Evolutionary conservation across 352 stramenopile species (phyloP).

Genomic region (Phytophthora parvispora): DNA sequence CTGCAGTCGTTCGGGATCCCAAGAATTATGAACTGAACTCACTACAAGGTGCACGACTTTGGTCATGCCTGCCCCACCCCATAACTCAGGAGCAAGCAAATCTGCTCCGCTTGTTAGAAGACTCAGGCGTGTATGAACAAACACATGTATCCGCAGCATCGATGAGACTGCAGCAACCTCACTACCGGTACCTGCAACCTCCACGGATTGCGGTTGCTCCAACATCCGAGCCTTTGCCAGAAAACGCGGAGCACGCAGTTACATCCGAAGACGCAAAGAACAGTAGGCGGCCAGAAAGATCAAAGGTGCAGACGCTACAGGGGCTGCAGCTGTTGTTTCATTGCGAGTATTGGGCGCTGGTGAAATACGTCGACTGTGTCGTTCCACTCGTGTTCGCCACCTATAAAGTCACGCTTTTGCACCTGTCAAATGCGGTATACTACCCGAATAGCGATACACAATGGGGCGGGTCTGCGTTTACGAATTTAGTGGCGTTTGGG

Average conservation of each 20-base stretch:
- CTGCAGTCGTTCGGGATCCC: neutral
- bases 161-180: neutral
- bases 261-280: neutral
- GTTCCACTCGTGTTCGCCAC: slow-evolving; percentile 30
- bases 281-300: neutral
- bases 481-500: slow-evolving; percentile 23
- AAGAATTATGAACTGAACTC: neutral
- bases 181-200: neutral
- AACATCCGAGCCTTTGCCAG: too few relatives aligned
- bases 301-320: slow-evolving; percentile 1
- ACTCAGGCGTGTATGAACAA: neutral
- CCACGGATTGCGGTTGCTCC: neutral
- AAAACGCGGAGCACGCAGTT: too few relatives aligned
- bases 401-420: slow-evolving; percentile 34
- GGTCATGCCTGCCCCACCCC: neutral
- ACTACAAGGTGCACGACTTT: neutral
- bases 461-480: neutral
- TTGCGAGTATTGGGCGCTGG: slow-evolving; percentile 31
- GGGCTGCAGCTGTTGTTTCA: slow-evolving; percentile 33
- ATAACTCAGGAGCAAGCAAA: neutral
- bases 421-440: slow-evolving; percentile 36
- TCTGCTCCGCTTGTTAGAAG: neutral
- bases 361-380: slow-evolving; percentile 41
- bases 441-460: slow-evolving; percentile 3
- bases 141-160: neutral